phyloP scores from a whole-genome alignment of 176 grass and related monocot species.

The barley (Hordeum vulgare) region MorexV3_pseudomolecules_assembly NC_058520.1:605712778-605713277 shows the following conservation, averaged over 20 bases:
- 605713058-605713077: not conserved
- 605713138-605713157: not conserved
- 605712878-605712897: not conserved
- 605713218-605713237: not conserved
- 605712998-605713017: not conserved
- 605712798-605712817: not conserved
- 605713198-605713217: not conserved
- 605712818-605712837: not conserved
- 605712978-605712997: no score
- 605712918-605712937: no score
- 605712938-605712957: no score
- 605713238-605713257: not conserved
- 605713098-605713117: not conserved
- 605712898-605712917: not conserved
- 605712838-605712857: not conserved
- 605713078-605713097: not conserved
- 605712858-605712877: not conserved
- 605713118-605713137: not conserved
- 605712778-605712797: not conserved
- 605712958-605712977: no score
- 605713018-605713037: not conserved
- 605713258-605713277: not conserved
- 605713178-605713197: not conserved
- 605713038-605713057: conserved; percentile 5
- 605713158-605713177: not conserved